A percentile compares a stretch with the other conserved stretches of the same genome.
Conservation (phyloP, 257 asterid genomes). For the Salvia miltiorrhiza region DNA sequence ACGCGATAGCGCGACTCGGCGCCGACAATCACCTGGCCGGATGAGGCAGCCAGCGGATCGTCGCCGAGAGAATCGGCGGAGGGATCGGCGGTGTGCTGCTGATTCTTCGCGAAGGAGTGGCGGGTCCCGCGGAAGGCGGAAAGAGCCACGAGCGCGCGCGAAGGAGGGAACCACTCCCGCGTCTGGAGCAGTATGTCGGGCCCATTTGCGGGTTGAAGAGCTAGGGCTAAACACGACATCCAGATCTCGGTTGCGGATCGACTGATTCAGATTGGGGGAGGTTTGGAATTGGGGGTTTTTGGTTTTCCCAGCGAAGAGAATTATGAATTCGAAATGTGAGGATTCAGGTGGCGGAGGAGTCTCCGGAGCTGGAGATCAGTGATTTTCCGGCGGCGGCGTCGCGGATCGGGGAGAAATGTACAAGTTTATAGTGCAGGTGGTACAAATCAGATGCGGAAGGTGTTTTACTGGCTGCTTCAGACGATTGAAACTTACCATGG, state of each 20-base stretch:
- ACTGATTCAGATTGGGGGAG: conserved; percentile 8
- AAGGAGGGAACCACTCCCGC: conserved; percentile 98
- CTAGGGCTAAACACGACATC: conserved; percentile 83
- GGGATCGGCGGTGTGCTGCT: conserved; percentile 42
- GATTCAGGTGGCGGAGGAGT: neutral
- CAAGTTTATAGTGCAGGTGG: conserved; percentile 23
- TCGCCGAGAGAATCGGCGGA: conserved; percentile 70
- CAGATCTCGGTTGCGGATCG: conserved; percentile 5
- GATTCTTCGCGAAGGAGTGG: conserved; percentile 58
- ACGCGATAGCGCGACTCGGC: conserved; percentile 82
- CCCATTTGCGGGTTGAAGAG: conserved; percentile 91
- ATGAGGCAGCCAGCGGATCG: conserved; percentile 91
- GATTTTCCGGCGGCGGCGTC: neutral
- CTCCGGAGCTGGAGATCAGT: neutral
- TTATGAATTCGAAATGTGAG: neutral
- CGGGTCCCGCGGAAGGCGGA: conserved; percentile 91
- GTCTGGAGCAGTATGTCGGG: conserved; percentile 89
- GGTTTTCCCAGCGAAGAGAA: neutral
- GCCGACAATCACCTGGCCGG: conserved; percentile 92
- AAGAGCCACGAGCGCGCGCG: conserved; percentile 88
- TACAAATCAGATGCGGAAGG: neutral
- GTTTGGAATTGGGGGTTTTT: conserved; percentile 3
- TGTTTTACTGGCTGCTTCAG: neutral
- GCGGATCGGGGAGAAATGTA: conserved; percentile 24
- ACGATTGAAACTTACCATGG: neutral